A percentile compares a stretch with the other conserved stretches of the same genome.
phyloP scores from a whole-genome alignment of 371 early-diverging fungal genomes.

The Amoeboaphelidium occidentale region DNA sequence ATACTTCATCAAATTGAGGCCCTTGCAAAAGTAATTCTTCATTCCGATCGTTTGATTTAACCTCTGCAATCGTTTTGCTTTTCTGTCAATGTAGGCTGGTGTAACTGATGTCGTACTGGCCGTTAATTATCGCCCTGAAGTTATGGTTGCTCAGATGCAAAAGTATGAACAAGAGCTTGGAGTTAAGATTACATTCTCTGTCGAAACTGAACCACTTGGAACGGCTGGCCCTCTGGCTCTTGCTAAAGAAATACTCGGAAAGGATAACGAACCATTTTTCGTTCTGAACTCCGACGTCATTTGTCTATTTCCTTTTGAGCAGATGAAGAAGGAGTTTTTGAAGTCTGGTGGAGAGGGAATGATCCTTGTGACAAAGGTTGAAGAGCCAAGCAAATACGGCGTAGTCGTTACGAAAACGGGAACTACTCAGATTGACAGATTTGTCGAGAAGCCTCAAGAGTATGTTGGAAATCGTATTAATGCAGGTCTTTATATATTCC shows the following conservation, averaged over 20 bases:
- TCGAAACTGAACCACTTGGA: conserved; percentile 90
- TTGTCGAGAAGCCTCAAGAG: conserved; percentile 94
- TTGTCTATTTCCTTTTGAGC: conserved; percentile 87
- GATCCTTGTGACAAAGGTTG: conserved; percentile 85
- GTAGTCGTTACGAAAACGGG: conserved; percentile 58
- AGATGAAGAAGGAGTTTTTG: conserved; percentile 56
- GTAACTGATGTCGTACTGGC: conserved; percentile 94
- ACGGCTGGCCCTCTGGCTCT: conserved; percentile 96
- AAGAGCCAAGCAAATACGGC: conserved; percentile 95
- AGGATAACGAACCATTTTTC: conserved; percentile 83
- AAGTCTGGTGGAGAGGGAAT: conserved; percentile 63
- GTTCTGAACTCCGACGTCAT: conserved; percentile 98
- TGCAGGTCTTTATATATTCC: conserved; percentile 97
- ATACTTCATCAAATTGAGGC: conserved; percentile 97
- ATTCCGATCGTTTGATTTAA: background rate
- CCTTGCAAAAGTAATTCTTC: conserved; percentile 49
- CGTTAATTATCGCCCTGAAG: conserved; percentile 93
- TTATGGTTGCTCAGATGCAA: conserved; percentile 62
- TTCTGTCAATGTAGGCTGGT: conserved; percentile 40
- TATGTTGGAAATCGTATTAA: conserved; percentile 93
- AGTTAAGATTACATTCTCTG: conserved; percentile 84
- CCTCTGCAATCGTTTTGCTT: background rate
- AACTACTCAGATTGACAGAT: conserved; percentile 52
- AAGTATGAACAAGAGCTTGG: conserved; percentile 62
- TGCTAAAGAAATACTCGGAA: conserved; percentile 65